Evolutionary conservation across 1,139 yeast species (phyloP).

Genomic region (Pneumocystis oryctolagi): DNA sequence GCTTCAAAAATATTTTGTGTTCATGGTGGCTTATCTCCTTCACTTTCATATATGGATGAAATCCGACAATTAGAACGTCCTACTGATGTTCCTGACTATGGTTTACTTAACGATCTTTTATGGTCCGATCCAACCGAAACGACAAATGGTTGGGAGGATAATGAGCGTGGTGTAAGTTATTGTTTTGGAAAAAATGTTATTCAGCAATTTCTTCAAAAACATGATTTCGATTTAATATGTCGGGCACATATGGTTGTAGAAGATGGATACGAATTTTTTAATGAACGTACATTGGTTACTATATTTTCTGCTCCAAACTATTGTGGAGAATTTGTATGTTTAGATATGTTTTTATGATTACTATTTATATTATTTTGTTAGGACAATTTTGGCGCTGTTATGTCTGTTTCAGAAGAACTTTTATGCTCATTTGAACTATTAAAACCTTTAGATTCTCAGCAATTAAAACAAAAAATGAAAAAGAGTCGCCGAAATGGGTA

Average conservation of each 20-base stretch:
- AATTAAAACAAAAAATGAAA: slow-evolving; percentile 74
- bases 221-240: slow-evolving; percentile 87
- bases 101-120: slow-evolving; percentile 72
- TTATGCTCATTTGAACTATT: slow-evolving; percentile 82
- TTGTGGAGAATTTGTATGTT: slow-evolving; percentile 77
- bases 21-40: slow-evolving; percentile 93
- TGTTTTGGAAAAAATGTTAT: slow-evolving; percentile 89
- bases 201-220: slow-evolving; percentile 71
- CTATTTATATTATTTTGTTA: background rate
- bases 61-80: slow-evolving; percentile 83
- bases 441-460: slow-evolving; percentile 86
- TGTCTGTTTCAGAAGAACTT: slow-evolving; percentile 88
- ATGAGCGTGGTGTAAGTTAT: slow-evolving; percentile 93
- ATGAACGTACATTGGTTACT: slow-evolving; percentile 82
- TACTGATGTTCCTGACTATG: slow-evolving; percentile 94
- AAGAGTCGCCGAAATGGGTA: slow-evolving; percentile 72
- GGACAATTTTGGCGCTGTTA: slow-evolving; percentile 94
- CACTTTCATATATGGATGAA: slow-evolving; percentile 78
- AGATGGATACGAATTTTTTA: slow-evolving; percentile 94
- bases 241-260: slow-evolving; percentile 98
- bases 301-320: slow-evolving; percentile 95
- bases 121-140: slow-evolving; percentile 98
- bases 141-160: slow-evolving; percentile 92
- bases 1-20: slow-evolving; percentile 95
- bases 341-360: background rate